These are phyloP conservation scores for Mycothermus thermophilus DNA, from an alignment of 495 filamentous ascomycete genomes.

Conservation along the genomic window DNA sequence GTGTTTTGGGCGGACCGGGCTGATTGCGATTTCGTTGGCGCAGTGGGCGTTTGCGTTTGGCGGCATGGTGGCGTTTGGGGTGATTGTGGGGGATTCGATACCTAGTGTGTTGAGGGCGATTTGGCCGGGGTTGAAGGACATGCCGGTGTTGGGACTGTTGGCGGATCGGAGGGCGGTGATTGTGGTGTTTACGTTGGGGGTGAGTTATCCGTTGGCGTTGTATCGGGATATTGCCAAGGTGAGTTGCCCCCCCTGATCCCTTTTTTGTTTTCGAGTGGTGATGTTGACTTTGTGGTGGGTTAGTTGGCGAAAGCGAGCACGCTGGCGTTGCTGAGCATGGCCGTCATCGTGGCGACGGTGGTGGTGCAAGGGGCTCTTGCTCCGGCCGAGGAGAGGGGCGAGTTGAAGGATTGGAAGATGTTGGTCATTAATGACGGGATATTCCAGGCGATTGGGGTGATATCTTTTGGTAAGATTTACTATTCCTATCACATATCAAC, in stretches of 20 bases:
- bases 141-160: slow-evolving; percentile 66
- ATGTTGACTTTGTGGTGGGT: background rate
- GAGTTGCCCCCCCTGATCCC: slow-evolving; percentile 7
- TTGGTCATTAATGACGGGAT: slow-evolving; percentile 70
- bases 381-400: slow-evolving; percentile 53
- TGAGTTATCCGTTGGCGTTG: slow-evolving; percentile 85
- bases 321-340: slow-evolving; percentile 81
- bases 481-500: slow-evolving; percentile 7
- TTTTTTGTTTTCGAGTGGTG: background rate
- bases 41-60: slow-evolving; percentile 99
- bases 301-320: slow-evolving; percentile 92
- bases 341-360: slow-evolving; percentile 76
- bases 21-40: slow-evolving; percentile 80
- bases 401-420: slow-evolving; percentile 43
- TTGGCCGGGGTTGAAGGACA: slow-evolving; percentile 60
- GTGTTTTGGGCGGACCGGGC: slow-evolving; percentile 77
- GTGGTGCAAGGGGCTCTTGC: slow-evolving; percentile 69
- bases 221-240: slow-evolving; percentile 98
- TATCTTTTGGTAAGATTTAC: slow-evolving; percentile 96
- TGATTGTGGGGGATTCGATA: slow-evolving; percentile 93
- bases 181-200: slow-evolving; percentile 63
- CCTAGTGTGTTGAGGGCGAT: slow-evolving; percentile 74
- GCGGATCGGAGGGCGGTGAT: slow-evolving; percentile 73
- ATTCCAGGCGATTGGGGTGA: slow-evolving; percentile 92
- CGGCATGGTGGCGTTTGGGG: slow-evolving; percentile 94